Evolutionary conservation across 306 rosid genomes (phyloP).

Genomic region (Canavalia ensiformis): DNA sequence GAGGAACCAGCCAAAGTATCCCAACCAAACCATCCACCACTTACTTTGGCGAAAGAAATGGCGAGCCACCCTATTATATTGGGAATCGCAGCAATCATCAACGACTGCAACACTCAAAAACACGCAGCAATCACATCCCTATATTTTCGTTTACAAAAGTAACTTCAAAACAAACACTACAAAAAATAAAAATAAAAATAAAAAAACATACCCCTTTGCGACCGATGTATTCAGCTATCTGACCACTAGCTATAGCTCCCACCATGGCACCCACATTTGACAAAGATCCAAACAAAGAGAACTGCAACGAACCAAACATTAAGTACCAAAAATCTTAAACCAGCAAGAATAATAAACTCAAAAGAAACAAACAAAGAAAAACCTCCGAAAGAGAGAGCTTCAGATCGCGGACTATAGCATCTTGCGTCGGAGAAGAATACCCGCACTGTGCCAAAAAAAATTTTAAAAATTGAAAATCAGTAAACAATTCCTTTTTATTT

Average conservation of each 20-base stretch:
- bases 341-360: background rate
- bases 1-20: background rate
- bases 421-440: slow-evolving; percentile 88
- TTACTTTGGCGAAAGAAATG: slow-evolving; percentile 76
- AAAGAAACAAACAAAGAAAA: background rate
- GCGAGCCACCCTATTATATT: slow-evolving; percentile 82
- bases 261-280: slow-evolving; percentile 94
- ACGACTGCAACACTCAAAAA: no score
- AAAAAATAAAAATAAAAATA: background rate
- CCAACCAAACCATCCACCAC: slow-evolving; percentile 40
- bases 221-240: slow-evolving; percentile 80
- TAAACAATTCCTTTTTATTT: background rate
- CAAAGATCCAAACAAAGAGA: slow-evolving; percentile 80
- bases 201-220: slow-evolving; percentile 79
- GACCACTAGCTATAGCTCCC: slow-evolving; percentile 93
- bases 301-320: slow-evolving; percentile 51
- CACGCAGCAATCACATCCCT: background rate
- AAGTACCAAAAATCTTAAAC: slow-evolving; percentile 20
- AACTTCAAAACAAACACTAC: slow-evolving; percentile 1
- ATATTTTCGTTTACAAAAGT: background rate
- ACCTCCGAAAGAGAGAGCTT: slow-evolving; percentile 80
- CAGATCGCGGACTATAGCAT: slow-evolving; percentile 66
- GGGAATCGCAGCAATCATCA: slow-evolving; percentile 73
- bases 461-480: background rate
- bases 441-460: slow-evolving; percentile 58